A percentile compares a stretch with the other conserved stretches of the same genome.
These are phyloP conservation scores for Candolleomyces efflorescens DNA, from an alignment of 768 basidiomycete species.

Conservation along the genomic window DNA sequence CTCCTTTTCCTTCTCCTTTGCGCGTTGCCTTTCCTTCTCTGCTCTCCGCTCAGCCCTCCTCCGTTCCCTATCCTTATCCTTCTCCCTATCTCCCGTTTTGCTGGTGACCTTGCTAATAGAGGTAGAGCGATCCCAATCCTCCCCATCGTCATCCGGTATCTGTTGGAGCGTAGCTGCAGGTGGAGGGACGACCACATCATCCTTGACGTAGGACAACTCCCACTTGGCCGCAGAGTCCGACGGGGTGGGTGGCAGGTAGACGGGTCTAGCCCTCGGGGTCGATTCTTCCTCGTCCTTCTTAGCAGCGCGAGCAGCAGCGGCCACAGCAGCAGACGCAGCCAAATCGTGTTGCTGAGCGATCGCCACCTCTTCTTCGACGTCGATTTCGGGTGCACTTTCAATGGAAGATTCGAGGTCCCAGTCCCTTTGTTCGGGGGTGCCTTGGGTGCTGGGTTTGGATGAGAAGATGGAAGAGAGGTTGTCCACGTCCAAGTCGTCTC, in stretches of 20 bases:
- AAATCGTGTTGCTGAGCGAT: constrained; percentile 10
- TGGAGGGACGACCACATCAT: constrained; percentile 6
- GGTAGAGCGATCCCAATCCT: constrained; percentile 4
- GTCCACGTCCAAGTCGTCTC: constrained; percentile 18
- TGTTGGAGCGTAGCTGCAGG: constrained; percentile 16
- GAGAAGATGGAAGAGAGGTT: constrained; percentile 18
- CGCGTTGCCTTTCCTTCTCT: neutral
- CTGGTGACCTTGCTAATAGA: neutral
- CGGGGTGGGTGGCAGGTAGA: constrained; percentile 23
- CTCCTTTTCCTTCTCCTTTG: neutral
- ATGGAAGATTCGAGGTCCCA: constrained; percentile 8
- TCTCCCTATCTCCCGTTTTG: too few species aligned
- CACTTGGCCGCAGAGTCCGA: constrained; percentile 22
- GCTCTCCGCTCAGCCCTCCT: constrained; percentile 6
- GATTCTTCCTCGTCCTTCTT: neutral
- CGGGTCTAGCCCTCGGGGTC: constrained; percentile 7
- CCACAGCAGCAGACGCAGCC: neutral
- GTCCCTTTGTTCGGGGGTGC: constrained; percentile 11
- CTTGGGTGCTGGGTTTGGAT: constrained; percentile 2
- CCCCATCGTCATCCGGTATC: constrained; percentile 17
- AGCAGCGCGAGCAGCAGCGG: neutral
- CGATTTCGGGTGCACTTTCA: constrained; percentile 16
- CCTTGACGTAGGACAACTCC: constrained; percentile 8
- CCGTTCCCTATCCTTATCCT: constrained; percentile 13
- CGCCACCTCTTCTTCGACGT: constrained; percentile 10